phyloP scores from a whole-genome alignment of 1,139 yeast species.

The Suhomyces chickasaworum region DNA sequence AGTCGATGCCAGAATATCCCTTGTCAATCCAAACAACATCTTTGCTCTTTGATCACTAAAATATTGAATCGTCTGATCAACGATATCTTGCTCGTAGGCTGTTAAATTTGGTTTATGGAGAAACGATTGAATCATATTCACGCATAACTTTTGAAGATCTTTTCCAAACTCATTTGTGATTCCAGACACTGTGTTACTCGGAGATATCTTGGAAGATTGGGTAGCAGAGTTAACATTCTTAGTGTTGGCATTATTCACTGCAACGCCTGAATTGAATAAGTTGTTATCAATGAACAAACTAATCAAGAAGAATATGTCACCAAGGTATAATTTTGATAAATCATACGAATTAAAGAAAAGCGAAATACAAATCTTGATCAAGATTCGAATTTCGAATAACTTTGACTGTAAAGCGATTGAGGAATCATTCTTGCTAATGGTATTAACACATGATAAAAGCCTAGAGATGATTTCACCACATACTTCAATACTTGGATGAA shows the following conservation, averaged over 20 bases:
- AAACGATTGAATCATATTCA: constrained; percentile 74
- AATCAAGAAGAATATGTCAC: constrained; percentile 72
- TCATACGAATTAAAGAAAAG: constrained; percentile 72
- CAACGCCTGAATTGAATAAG: constrained; percentile 45
- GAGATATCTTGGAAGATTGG: neutral
- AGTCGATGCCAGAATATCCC: constrained; percentile 46
- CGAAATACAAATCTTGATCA: constrained; percentile 66
- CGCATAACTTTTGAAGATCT: constrained; percentile 64
- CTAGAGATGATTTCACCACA: constrained; percentile 66
- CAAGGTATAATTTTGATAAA: constrained; percentile 65
- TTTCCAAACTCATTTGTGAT: constrained; percentile 45
- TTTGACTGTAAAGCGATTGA: constrained; percentile 61
- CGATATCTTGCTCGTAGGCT: constrained; percentile 40
- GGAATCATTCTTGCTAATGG: constrained; percentile 49
- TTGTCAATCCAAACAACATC: constrained; percentile 76
- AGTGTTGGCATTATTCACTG: neutral
- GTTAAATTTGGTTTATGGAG: constrained; percentile 59
- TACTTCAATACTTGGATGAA: constrained; percentile 74
- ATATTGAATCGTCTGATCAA: constrained; percentile 56
- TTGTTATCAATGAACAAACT: constrained; percentile 76
- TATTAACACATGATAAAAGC: constrained; percentile 53
- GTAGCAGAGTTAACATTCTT: neutral
- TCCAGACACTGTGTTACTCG: neutral
- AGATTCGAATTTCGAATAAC: constrained; percentile 72
- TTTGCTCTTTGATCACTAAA: constrained; percentile 74